Evolutionary conservation across 129 eudicot genomes (phyloP).

Genomic region (Escallonia herrerae): DNA sequence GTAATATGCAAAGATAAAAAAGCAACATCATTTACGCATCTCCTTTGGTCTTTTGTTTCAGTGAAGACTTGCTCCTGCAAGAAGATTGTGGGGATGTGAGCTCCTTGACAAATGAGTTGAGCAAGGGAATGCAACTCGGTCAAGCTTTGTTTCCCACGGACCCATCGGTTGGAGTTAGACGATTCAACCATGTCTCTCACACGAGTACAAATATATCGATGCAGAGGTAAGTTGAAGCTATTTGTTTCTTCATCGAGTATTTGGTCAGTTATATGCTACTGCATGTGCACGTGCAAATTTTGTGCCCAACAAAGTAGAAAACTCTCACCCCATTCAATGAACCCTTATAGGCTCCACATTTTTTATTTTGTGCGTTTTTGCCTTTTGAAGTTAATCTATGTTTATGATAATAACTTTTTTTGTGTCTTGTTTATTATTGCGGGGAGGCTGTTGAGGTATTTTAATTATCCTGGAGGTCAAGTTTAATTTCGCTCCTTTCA

Average conservation of each 20-base stretch:
- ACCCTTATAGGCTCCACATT: no score
- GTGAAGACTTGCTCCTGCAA: conserved; percentile 88
- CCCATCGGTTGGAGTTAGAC: conserved; percentile 38
- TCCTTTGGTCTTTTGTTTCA: conserved; percentile 24
- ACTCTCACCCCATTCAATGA: no score
- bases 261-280: no score
- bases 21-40: not conserved
- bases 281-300: no score
- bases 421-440: no score
- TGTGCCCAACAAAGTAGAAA: no score
- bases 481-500: not conserved
- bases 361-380: no score
- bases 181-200: conserved; percentile 31
- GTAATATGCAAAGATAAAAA: no score
- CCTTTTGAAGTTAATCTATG: no score
- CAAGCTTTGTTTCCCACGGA: conserved; percentile 40
- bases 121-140: conserved; percentile 50
- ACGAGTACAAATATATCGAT: conserved; percentile 26
- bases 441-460: no score
- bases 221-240: conserved; percentile 45
- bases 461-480: not conserved
- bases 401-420: no score
- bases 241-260: no score
- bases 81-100: conserved; percentile 65
- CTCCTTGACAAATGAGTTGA: conserved; percentile 52